Evolutionary conservation across 2,329 filamentous ascomycete genomes (phyloP), one percentile per base, ranked within the genome.

Genomic region (Reticulascus tulasneorum): DNA sequence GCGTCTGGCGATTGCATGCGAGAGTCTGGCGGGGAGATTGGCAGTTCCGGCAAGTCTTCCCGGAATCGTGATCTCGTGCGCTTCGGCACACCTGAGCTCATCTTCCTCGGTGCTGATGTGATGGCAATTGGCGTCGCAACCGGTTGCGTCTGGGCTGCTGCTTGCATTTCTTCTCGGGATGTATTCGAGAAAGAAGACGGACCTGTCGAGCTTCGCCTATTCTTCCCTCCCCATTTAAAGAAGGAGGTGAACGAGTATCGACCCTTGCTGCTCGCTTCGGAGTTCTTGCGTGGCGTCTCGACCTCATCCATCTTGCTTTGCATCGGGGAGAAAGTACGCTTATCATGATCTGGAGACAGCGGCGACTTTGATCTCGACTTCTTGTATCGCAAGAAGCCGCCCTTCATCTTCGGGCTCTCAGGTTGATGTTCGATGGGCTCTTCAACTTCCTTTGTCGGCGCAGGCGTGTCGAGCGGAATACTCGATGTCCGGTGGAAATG

Each of bases 101-200:
- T 37, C 32, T 50, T 60, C 10, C 52, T 35, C 22, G 66, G 59
- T 32, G 52, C 39, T n/a, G n/a, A n/a, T n/a, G n/a, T n/a, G n/a
- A n/a, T n/a, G n/a, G n/a, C n/a, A n/a, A n/a, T n/a, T n/a, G n/a
- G n/a, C 56, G 62, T 51, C 34, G 56, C 60, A 13, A 69, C 49
- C 17, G 71, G 58, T 23, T 63, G 58, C 6, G 53, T 47, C 22
- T 48, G 46, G 15, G 47, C 47, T 20, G 49, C 56, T 10, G 59
- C 60, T 30, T 69, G 63, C 70, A 95, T 91, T 12, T 90, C 94
- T 53, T 95, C 90, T 45, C 89, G 77, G 2, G 90, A 95, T 0
- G 88, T 86, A 52, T 95, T 95, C 5, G 88, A 89, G 55, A 94
- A 93, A n/a, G 90, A 89, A 0, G 86, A 84, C 4, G 84, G 73